Base-by-base conservation (phyloP, 2,329 filamentous ascomycete species). In the Aspergillus latus region DNA sequence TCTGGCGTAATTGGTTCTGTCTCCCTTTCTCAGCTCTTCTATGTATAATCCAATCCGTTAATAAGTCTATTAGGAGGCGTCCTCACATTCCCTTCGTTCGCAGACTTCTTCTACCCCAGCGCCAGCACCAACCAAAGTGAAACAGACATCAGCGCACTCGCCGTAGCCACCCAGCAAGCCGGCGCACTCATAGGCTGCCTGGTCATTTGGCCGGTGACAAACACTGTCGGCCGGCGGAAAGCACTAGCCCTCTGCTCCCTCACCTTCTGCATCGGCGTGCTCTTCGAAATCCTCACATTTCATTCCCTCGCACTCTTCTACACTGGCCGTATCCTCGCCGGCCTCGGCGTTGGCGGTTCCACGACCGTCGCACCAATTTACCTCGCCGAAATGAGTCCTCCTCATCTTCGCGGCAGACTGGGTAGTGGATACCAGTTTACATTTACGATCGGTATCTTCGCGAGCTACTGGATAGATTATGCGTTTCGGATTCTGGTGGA, bases 391-490 rank as follows among this genome's bases (percentile, higher is more conserved):
- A 78, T 77, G 70, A 74, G 72, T 10, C 77, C 77, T 1, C 76
- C 75, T 21, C 71, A 81, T 40, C 72, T 80, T 54, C 73, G 79
- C 30, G 79, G 76, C 1, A 74, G 76, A 52, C 72, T 82, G 15
- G 79, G 80, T 2, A 77, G 73, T 48, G 81, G 81, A 63, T 82
- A 80, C 62, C 79, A 82, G 60, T 76, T 79, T 54, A 78, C 80
- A 58, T 82, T 75, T 60, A 79, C 77, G 0, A 69, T 77, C 59
- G 74, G 80, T 1, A 82, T 82, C 50, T 78, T 82, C 44, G 69
- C 74, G 0, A 79, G 77, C 3, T 83, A 83, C 65, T 83, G 80
- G 78, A 72, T 83, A 43, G 79, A 82, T 65, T 83, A 82, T 53
- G 79, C 62, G 1, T 62, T 71, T 9, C 67, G 70, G 21, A 64